These are phyloP conservation scores for Nemania abortiva DNA, from an alignment of 2,329 filamentous ascomycete genomes.

Conservation along the genomic window DNA sequence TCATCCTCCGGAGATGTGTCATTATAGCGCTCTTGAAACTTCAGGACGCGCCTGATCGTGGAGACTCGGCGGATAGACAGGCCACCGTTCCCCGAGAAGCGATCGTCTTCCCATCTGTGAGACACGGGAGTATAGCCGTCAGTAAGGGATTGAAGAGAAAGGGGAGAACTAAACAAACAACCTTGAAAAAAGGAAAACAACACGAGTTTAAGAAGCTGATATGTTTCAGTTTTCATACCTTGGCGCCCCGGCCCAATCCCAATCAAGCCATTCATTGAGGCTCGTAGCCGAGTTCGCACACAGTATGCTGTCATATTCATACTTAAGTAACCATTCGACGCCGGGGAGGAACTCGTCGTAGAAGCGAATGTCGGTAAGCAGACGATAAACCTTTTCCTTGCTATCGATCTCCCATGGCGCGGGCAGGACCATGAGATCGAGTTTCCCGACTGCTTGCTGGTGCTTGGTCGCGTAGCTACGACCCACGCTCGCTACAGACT, in stretches of 20 bases:
- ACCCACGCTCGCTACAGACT: constrained; percentile 60
- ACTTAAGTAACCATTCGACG: constrained; percentile 67
- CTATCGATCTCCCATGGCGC: constrained; percentile 60
- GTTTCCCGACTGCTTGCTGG: constrained; percentile 63
- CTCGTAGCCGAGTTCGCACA: constrained; percentile 65
- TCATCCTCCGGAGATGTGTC: constrained; percentile 65
- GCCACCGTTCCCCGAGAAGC: constrained; percentile 66
- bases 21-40: constrained; percentile 63
- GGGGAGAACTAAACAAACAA: neutral
- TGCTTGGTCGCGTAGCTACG: constrained; percentile 61
- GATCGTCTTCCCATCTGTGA: constrained; percentile 55
- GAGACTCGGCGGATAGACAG: constrained; percentile 66
- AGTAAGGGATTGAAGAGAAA: neutral
- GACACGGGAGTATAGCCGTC: neutral
- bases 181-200: neutral
- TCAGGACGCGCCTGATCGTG: constrained; percentile 61
- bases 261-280: constrained; percentile 66
- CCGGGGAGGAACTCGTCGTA: constrained; percentile 64
- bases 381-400: constrained; percentile 62
- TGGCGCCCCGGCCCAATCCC: constrained; percentile 66
- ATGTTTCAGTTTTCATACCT: constrained; percentile 51
- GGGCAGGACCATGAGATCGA: constrained; percentile 64
- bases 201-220: neutral
- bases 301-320: constrained; percentile 67
- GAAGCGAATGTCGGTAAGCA: constrained; percentile 64